These are phyloP conservation scores for Bryoglossum gracile DNA, from an alignment of 495 filamentous ascomycete genomes.

Conservation along the genomic window DNA sequence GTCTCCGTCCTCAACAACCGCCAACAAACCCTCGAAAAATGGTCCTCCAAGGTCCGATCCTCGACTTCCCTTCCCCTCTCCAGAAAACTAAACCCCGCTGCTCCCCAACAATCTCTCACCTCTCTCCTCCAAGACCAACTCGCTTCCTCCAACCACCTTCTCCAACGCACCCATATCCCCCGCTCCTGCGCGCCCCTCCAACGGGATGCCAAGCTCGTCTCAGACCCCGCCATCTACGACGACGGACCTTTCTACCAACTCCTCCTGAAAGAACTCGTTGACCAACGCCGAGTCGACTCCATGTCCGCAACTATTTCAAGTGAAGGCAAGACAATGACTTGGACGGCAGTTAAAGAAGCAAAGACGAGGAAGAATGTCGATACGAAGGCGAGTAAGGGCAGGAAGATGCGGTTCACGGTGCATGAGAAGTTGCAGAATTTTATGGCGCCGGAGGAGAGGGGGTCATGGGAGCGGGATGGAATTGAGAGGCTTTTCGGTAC, in stretches of 20 bases:
- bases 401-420: constrained; percentile 87
- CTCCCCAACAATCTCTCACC: constrained; percentile 55
- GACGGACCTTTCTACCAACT: constrained; percentile 91
- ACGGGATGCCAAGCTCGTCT: constrained; percentile 42
- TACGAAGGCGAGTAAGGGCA: constrained; percentile 88
- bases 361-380: constrained; percentile 80
- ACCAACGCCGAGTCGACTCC: constrained; percentile 64
- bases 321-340: constrained; percentile 37
- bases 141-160: constrained; percentile 55
- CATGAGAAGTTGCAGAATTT: constrained; percentile 98
- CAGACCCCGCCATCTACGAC: constrained; percentile 64
- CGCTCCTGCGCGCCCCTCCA: constrained; percentile 68
- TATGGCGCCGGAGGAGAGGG: constrained; percentile 85
- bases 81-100: constrained; percentile 46
- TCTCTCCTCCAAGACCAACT: constrained; percentile 71
- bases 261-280: constrained; percentile 84
- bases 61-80: constrained; percentile 37
- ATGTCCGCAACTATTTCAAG: constrained; percentile 32
- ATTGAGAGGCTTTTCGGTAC: constrained; percentile 85
- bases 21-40: constrained; percentile 55
- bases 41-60: constrained; percentile 52
- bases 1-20: constrained; percentile 41
- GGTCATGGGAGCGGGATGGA: constrained; percentile 66
- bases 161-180: constrained; percentile 57
- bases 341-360: constrained; percentile 67